Evolutionary conservation across 331 rosid species (phyloP), one percentile per base, ranked within the genome.

Genomic region (Acacia concinna): DNA sequence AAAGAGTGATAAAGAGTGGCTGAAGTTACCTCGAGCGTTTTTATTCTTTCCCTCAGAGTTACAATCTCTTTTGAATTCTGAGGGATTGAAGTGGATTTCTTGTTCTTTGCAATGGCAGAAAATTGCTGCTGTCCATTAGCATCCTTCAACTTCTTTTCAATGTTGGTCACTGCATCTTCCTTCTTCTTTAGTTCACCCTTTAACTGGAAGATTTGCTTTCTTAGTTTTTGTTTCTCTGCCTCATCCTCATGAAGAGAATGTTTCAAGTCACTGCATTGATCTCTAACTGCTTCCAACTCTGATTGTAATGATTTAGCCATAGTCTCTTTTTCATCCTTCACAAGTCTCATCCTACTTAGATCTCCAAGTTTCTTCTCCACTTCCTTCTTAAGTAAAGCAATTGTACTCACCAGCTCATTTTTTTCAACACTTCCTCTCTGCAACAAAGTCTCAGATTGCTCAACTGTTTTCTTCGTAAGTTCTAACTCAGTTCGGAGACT

Each of bases 1-100:
- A 56, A 60, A 32, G 56, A 66, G 43, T 57, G 18, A 18, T 44
- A 64, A 46, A 66, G 14, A 14, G 67, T 41, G 18, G 71, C 77
- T 49, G 27, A 80, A 65, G 23, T 79, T 96, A 96, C 99, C 99
- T 96, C 92, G 1, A 93, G 98, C 74, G 84, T 75, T 86, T 90
- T 91, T 81, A 87, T 87, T 86, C 77, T 96, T 86, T 93, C 97
- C 87, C 73, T 90, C 72, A 93, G 89, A 78, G 81, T 84, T 34
- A 89, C 79, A 72, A 84, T 84, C 84, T 95, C 99, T 80, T 87
- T 93, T 1, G 81, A 68, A 69, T 85, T 73, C 62, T 81, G 91
- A 59, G 88, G 84, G 73, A 69, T 74, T 30, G 93, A 76, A 79
- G 79, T 40, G 67, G 81, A 41, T 68, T 73, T 93, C 49, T 78